These are phyloP conservation scores for Crataegus laevigata DNA, from an alignment of 306 rosid genomes.

Conservation along the genomic window DNA sequence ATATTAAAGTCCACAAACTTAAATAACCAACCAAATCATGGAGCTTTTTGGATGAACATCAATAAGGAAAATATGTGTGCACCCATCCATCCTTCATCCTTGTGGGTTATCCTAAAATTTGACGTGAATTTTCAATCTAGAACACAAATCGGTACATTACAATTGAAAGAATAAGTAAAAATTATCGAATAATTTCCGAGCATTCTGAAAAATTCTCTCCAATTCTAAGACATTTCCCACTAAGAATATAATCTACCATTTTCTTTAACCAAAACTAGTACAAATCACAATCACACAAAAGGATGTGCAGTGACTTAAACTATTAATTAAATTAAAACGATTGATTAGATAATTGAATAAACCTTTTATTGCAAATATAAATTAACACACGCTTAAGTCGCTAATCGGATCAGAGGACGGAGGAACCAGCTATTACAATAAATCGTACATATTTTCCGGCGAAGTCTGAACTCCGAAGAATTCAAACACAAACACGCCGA, in stretches of 20 bases:
- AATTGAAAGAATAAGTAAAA: too few relatives aligned
- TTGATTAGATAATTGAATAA: neutral
- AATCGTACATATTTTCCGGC: neutral
- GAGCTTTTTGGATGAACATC: too few relatives aligned
- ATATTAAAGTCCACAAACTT: too few relatives aligned
- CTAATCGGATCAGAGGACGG: neutral
- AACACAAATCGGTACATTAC: too few relatives aligned
- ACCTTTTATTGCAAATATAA: neutral
- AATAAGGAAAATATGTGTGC: too few relatives aligned
- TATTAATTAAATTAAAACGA: neutral
- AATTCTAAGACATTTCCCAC: neutral
- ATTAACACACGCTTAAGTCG: neutral
- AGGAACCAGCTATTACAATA: neutral
- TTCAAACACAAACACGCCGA: conserved; percentile 4
- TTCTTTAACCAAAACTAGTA: neutral
- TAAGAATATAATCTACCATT: neutral
- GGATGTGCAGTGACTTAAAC: neutral
- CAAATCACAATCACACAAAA: neutral
- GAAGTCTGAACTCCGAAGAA: neutral
- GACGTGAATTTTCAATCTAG: too few relatives aligned
- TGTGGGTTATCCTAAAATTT: too few relatives aligned
- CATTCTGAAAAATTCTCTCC: too few relatives aligned
- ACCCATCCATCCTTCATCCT: too few relatives aligned
- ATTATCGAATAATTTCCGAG: too few relatives aligned
- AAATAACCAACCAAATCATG: too few relatives aligned